phyloP scores from a whole-genome alignment of 2,329 filamentous ascomycete species.

The Clarireedia paspali region DNA sequence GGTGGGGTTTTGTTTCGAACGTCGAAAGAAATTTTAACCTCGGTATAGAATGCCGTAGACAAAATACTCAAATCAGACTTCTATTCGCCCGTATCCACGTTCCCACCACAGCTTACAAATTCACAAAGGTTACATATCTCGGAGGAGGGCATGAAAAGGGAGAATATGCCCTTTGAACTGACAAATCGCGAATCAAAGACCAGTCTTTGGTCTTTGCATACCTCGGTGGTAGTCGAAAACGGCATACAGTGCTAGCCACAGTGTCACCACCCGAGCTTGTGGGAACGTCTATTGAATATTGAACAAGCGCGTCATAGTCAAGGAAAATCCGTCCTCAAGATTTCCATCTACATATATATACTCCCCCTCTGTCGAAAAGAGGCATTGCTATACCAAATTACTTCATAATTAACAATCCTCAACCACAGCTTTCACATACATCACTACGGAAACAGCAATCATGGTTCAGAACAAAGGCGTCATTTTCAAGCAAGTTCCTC shows the following conservation, averaged over 20 bases:
- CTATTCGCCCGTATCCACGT: background rate
- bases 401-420: background rate
- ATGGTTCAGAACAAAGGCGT: slow-evolving; percentile 63
- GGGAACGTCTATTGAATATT: too few relatives aligned
- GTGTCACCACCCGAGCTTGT: background rate
- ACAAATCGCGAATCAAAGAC: background rate
- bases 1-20: background rate
- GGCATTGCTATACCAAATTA: background rate
- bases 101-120: slow-evolving; percentile 4
- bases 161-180: background rate
- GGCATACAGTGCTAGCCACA: too few relatives aligned
- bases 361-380: background rate
- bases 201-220: too few relatives aligned
- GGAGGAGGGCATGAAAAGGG: background rate
- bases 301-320: background rate
- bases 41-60: background rate
- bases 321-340: background rate
- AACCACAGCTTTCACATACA: background rate
- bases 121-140: background rate
- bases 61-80: background rate
- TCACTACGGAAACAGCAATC: slow-evolving; percentile 11
- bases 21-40: background rate
- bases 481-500: slow-evolving; percentile 63
- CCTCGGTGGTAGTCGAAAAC: background rate
- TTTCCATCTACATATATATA: background rate